phyloP scores from a whole-genome alignment of 768 basidiomycete species.

The Macrolepiota fuliginosa region DNA sequence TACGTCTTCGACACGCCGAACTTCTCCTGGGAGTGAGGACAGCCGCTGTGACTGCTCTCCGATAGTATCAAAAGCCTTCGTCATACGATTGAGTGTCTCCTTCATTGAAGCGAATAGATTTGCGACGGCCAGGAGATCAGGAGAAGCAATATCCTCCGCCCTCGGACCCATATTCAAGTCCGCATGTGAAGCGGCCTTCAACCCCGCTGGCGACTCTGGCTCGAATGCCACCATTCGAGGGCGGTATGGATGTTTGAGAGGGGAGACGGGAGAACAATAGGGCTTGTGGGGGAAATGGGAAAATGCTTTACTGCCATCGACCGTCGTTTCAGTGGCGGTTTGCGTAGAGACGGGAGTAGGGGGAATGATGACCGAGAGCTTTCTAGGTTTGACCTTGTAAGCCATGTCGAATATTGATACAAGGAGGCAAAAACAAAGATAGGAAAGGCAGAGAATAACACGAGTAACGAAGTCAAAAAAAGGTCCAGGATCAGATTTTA shows the following conservation, averaged over 20 bases:
- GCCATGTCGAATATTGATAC: not conserved
- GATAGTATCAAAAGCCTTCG: constrained; percentile 42
- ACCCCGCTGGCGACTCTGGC: not conserved
- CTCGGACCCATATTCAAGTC: constrained; percentile 3
- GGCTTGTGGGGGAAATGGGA: constrained; percentile 7
- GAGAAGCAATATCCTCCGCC: constrained; percentile 24
- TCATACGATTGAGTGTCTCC: constrained; percentile 35
- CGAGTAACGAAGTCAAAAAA: not conserved
- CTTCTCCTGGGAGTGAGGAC: constrained; percentile 39
- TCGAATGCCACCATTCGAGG: not conserved
- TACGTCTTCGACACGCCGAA: constrained; percentile 45
- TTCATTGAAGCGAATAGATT: constrained; percentile 48
- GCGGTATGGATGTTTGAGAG: not conserved
- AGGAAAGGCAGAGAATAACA: not conserved
- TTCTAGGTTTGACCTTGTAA: constrained; percentile 13
- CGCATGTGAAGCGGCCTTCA: not conserved
- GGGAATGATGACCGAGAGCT: constrained; percentile 26
- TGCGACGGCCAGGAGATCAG: constrained; percentile 41
- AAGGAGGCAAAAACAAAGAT: not conserved
- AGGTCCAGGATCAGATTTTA: not conserved
- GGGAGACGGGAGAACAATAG: constrained; percentile 4
- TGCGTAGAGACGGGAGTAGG: constrained; percentile 15
- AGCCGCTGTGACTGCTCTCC: constrained; percentile 44
- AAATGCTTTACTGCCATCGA: constrained; percentile 2
- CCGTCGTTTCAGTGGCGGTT: constrained; percentile 9